These are phyloP conservation scores for Cryptosporidium ryanae DNA, from an alignment of 169 alveolate species.

Conservation along the genomic window DNA sequence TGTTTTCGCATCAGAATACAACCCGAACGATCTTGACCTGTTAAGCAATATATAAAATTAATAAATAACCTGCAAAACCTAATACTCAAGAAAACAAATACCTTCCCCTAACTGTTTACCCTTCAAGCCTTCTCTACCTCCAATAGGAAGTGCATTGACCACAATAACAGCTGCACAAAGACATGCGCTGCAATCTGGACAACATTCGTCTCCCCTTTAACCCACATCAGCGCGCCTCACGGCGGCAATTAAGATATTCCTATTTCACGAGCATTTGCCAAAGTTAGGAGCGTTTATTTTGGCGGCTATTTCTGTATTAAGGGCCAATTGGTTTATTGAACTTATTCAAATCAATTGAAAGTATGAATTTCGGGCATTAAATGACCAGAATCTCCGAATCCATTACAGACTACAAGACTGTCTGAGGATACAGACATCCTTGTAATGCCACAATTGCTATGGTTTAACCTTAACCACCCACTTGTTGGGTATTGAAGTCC, in stretches of 20 bases:
- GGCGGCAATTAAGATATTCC: constrained; percentile 69
- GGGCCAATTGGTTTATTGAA: background rate
- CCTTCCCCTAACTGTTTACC: constrained; percentile 4
- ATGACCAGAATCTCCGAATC: constrained; percentile 51
- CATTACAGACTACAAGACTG: constrained; percentile 33
- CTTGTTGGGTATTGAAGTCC: constrained; percentile 79
- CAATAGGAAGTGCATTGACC: constrained; percentile 75
- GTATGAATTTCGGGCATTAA: constrained; percentile 47
- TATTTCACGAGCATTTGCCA: constrained; percentile 5
- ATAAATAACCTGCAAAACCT: constrained; percentile 50
- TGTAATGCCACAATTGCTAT: constrained; percentile 79
- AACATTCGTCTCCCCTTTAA: constrained; percentile 73
- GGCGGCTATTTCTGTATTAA: background rate
- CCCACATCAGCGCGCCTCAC: constrained; percentile 56
- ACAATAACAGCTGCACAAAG: constrained; percentile 75
- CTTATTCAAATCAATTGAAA: constrained; percentile 8
- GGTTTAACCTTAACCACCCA: constrained; percentile 80
- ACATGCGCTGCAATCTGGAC: constrained; percentile 78
- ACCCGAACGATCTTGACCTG: constrained; percentile 25
- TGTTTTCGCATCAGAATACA: constrained; percentile 19
- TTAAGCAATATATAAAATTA: background rate
- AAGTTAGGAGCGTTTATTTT: background rate
- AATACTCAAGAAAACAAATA: constrained; percentile 1
- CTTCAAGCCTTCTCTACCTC: constrained; percentile 13
- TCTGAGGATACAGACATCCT: constrained; percentile 40